Conservation (phyloP, 441 rosid genomes). For the Kokia cookei region DNA sequence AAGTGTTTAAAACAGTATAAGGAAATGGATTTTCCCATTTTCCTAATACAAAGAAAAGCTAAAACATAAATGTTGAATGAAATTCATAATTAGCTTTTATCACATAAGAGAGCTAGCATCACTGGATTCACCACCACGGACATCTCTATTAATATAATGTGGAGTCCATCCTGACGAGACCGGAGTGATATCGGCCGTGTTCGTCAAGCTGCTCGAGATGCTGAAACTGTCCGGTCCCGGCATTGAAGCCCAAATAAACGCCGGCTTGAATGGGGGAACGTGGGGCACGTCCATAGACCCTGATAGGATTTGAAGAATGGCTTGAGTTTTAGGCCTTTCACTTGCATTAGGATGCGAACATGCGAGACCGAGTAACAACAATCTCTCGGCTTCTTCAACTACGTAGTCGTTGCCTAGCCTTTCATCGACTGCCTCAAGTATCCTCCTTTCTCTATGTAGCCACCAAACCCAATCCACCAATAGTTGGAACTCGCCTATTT, state of each 20-base stretch:
- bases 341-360: slow-evolving; percentile 41
- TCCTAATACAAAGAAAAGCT: not conserved
- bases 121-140: not conserved
- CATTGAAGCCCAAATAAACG: slow-evolving; percentile 36
- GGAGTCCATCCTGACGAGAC: slow-evolving; percentile 31
- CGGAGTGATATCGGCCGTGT: slow-evolving; percentile 13
- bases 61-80: not conserved
- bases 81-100: not conserved
- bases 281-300: slow-evolving; percentile 26
- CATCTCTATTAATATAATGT: slow-evolving; percentile 14
- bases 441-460: slow-evolving; percentile 30
- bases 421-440: slow-evolving; percentile 38
- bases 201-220: not conserved
- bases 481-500: slow-evolving; percentile 22
- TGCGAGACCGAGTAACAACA: slow-evolving; percentile 38
- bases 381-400: slow-evolving; percentile 30
- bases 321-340: slow-evolving; percentile 37
- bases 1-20: not conserved
- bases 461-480: slow-evolving; percentile 55
- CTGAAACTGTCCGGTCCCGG: slow-evolving; percentile 2
- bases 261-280: slow-evolving; percentile 36
- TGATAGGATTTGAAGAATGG: slow-evolving; percentile 27
- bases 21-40: not conserved
- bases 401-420: slow-evolving; percentile 22
- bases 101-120: slow-evolving; percentile 12